Percentiles rank a stretch among this genome's conserved stretches.
phyloP scores from a whole-genome alignment of 2,329 filamentous ascomycete species.

The Penicillium sp. region DNA sequence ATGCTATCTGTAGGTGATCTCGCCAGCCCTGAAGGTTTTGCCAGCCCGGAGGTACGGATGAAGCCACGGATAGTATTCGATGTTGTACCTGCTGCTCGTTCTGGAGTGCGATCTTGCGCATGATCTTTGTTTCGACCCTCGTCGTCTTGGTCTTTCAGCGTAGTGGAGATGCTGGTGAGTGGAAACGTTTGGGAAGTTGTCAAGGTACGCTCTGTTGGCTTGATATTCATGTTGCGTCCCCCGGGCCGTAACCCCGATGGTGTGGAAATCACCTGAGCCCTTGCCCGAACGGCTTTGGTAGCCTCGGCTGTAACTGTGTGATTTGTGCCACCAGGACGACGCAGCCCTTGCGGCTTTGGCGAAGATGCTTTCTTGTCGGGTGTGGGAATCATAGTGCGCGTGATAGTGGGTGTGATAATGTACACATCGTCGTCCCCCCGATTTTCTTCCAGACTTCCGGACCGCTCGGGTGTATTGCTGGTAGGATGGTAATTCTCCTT shows the following conservation, averaged over 20 bases:
- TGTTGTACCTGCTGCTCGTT: slow-evolving; percentile 14
- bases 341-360: slow-evolving; percentile 20
- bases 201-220: slow-evolving; percentile 25
- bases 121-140: not conserved
- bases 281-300: slow-evolving; percentile 30
- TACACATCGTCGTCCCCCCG: slow-evolving; percentile 35
- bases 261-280: slow-evolving; percentile 27
- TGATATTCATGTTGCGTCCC: slow-evolving; percentile 24
- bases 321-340: slow-evolving; percentile 23
- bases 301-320: slow-evolving; percentile 28
- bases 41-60: slow-evolving; percentile 38
- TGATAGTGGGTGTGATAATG: slow-evolving; percentile 45
- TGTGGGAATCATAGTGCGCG: slow-evolving; percentile 40
- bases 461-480: slow-evolving; percentile 13
- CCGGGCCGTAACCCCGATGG: slow-evolving; percentile 30
- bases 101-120: slow-evolving; percentile 3
- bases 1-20: slow-evolving; percentile 31
- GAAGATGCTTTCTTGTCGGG: slow-evolving; percentile 24
- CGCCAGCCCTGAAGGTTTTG: slow-evolving; percentile 28
- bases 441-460: slow-evolving; percentile 15
- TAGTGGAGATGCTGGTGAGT: slow-evolving; percentile 13
- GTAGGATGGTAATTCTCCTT: slow-evolving; percentile 28
- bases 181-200: slow-evolving; percentile 21
- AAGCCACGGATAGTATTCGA: slow-evolving; percentile 36
- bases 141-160: slow-evolving; percentile 16